Conservation (phyloP, 306 rosid species). For the Aeschynomene evenia region DNA sequence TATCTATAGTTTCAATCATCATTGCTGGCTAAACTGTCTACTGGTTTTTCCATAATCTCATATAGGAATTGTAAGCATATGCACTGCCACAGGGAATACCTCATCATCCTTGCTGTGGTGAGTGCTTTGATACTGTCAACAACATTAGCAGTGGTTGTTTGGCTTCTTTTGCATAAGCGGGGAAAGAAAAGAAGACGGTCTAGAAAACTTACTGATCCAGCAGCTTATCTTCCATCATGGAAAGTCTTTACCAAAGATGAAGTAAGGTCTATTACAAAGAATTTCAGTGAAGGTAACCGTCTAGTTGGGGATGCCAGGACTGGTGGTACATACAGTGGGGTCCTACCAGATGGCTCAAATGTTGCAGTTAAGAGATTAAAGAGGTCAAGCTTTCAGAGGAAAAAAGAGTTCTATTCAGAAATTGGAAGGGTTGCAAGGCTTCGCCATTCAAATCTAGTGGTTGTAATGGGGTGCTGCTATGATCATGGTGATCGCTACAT, state of each 20-base stretch:
- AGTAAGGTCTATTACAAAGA: constrained; percentile 80
- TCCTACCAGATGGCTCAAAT: constrained; percentile 84
- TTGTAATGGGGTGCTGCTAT: constrained; percentile 97
- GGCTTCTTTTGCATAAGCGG: constrained; percentile 86
- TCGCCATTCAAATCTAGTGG: constrained; percentile 87
- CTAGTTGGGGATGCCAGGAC: constrained; percentile 92
- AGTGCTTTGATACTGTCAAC: constrained; percentile 90
- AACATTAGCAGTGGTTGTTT: constrained; percentile 74
- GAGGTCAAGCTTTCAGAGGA: constrained; percentile 89
- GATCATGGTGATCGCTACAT: constrained; percentile 96
- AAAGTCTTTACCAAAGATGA: constrained; percentile 92
- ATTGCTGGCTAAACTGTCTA: constrained; percentile 21
- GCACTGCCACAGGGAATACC: constrained; percentile 91
- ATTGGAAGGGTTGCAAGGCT: constrained; percentile 95
- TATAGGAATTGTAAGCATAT: constrained; percentile 60
- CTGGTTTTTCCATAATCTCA: constrained; percentile 30
- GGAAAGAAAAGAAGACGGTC: constrained; percentile 89
- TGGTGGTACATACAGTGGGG: constrained; percentile 89
- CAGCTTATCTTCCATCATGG: constrained; percentile 82
- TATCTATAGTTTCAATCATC: not conserved
- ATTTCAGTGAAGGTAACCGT: constrained; percentile 96
- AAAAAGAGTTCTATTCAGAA: constrained; percentile 90
- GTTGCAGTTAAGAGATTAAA: constrained; percentile 93
- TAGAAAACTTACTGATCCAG: constrained; percentile 69
- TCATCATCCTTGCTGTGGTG: constrained; percentile 78